These are phyloP conservation scores for Psilocybe cyanescens DNA, from an alignment of 768 basidiomycete genomes.

Conservation along the genomic window DNA sequence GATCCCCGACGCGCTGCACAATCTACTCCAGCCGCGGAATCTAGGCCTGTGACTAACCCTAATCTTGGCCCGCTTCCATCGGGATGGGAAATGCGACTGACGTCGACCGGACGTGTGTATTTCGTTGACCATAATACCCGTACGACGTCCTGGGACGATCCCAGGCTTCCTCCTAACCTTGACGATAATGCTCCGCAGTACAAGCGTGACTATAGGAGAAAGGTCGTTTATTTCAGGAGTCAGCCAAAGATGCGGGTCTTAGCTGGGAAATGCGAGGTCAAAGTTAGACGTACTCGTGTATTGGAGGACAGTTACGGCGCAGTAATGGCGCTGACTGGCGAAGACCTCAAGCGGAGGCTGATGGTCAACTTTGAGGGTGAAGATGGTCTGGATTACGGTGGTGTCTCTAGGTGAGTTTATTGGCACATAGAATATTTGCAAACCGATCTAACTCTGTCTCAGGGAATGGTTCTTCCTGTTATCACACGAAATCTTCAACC, in stretches of 20 bases:
- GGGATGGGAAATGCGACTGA: conserved; percentile 95
- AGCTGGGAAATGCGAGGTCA: conserved; percentile 86
- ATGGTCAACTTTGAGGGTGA: conserved; percentile 82
- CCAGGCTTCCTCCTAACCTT: conserved; percentile 78
- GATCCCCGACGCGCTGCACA: conserved; percentile 75
- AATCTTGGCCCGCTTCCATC: conserved; percentile 84
- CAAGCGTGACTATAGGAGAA: conserved; percentile 90
- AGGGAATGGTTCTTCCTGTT: conserved; percentile 90
- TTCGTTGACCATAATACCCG: conserved; percentile 92
- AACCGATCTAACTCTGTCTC: conserved; percentile 7
- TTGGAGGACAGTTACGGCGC: conserved; percentile 87
- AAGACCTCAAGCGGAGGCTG: conserved; percentile 70
- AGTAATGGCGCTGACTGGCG: conserved; percentile 79
- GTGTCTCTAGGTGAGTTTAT: conserved; percentile 63
- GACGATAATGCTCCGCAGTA: conserved; percentile 94
- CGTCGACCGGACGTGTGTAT: conserved; percentile 83
- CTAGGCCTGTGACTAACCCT: conserved; percentile 52
- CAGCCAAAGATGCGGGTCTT: conserved; percentile 83
- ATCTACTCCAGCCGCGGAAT: conserved; percentile 49
- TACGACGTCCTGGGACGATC: conserved; percentile 94
- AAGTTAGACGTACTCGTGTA: conserved; percentile 77
- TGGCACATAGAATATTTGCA: background rate
- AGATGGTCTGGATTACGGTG: conserved; percentile 80
- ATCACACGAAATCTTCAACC: conserved; percentile 84
- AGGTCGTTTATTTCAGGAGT: conserved; percentile 90